Base-by-base conservation (phyloP, 2,329 filamentous ascomycete genomes). In the Onygenales sp. region DNA sequence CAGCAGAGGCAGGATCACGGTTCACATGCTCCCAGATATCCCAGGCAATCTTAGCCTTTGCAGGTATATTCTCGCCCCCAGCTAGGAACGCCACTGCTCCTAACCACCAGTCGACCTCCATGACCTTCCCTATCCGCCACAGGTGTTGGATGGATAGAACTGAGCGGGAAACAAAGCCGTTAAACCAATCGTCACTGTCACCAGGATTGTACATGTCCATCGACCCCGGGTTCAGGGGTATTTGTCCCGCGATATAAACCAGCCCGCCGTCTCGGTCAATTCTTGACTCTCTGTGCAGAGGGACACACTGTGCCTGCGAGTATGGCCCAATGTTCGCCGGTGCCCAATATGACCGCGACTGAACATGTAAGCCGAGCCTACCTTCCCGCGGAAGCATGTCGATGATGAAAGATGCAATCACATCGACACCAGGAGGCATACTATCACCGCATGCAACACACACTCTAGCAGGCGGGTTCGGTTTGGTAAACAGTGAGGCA, bases 251-350 rank as follows among this genome's bases (percentile, higher is more conserved):
- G 37, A 96, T 77, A 52, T 83, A 84, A 13, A 92, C 74, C 8
- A 80, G 52, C 6, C 62, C 61, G 14, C 45, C 56, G 49, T 37
- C 33, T 13, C 55, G 32, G 10, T 56, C 50, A 36, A 58, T 51
- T 9, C 65, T 63, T 17, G 63, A 57, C 32, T 66, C 51, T 2
- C 62, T 59, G 7, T 66, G 54, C 7, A 76, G 63, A 9, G 74
- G 74, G 9, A 82, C 71, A 2, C 79, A 76, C 49, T 93, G 83
- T 3, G 90, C 89, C 72, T 98, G 93, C 53, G 91, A 96, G 69
- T 97, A 97, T 0, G 93, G 93, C 0, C 93, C 93, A 52, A 98
- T 97, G 64, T 97, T 97, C 17, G 93, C 92, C 0, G 93, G 93
- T 0, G 93, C 93, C 93, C 93, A 98, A 75, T 97, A 97, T 9